Conservation (phyloP, 129 eudicot species). For the Apium graveolens region DNA sequence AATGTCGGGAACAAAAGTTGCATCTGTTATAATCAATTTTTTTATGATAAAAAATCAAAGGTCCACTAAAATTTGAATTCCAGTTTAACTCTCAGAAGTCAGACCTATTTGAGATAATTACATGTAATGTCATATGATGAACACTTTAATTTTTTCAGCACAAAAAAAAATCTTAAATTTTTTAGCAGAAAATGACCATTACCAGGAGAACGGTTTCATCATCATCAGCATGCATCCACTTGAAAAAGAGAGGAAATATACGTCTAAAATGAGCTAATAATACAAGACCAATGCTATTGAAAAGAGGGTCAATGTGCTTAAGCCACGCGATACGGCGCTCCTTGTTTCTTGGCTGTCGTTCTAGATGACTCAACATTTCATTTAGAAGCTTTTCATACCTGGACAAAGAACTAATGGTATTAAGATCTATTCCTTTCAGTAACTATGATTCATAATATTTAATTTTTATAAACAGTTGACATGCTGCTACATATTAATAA, state of each 20-base stretch:
- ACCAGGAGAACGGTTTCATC: constrained; percentile 76
- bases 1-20: background rate
- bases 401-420: constrained; percentile 9
- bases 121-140: background rate
- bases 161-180: background rate
- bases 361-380: constrained; percentile 89
- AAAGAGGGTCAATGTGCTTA: constrained; percentile 48
- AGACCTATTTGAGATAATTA: background rate
- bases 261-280: constrained; percentile 80
- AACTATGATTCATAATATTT: background rate
- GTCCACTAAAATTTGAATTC: background rate
- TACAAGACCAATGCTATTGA: constrained; percentile 64
- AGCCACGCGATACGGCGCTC: constrained; percentile 79
- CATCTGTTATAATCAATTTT: background rate
- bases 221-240: constrained; percentile 94
- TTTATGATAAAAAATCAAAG: background rate
- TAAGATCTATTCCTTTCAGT: background rate
- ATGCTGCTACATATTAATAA: background rate
- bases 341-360: constrained; percentile 81
- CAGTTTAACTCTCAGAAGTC: background rate
- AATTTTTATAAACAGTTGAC: background rate
- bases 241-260: constrained; percentile 77
- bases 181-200: constrained; percentile 2
- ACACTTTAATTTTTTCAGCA: background rate
- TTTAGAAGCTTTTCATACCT: constrained; percentile 76